These are phyloP conservation scores for Peniophora sp. DNA, from an alignment of 1,284 basidiomycete genomes.

Conservation along the genomic window DNA sequence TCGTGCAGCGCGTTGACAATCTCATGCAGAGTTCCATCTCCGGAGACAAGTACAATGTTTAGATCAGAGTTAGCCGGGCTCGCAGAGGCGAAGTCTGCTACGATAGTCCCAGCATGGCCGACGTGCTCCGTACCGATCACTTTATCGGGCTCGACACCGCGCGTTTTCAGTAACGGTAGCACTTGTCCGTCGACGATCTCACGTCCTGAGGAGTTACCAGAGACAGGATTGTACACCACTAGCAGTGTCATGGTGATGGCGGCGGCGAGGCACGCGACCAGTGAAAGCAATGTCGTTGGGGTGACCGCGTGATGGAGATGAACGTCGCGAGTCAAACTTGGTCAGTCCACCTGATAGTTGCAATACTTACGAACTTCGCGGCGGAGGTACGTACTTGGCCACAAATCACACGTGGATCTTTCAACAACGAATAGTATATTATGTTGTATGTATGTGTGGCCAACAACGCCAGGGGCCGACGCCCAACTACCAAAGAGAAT, in stretches of 20 bases:
- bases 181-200: conserved; percentile 52
- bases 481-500: too few species aligned
- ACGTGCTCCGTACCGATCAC: conserved; percentile 42
- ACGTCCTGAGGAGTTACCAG: conserved; percentile 32
- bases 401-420: too few species aligned
- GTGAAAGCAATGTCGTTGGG: too few species aligned
- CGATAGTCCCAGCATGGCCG: conserved; percentile 53
- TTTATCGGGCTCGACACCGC: conserved; percentile 28
- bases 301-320: too few species aligned
- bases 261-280: too few species aligned
- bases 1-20: conserved; percentile 56
- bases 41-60: conserved; percentile 64
- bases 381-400: too few species aligned
- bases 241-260: conserved; percentile 32
- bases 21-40: conserved; percentile 89
- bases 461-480: too few species aligned
- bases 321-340: too few species aligned
- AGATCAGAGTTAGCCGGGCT: conserved; percentile 17
- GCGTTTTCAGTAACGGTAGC: conserved; percentile 50
- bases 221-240: conserved; percentile 42
- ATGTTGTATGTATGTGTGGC: too few species aligned
- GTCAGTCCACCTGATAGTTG: too few species aligned
- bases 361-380: too few species aligned
- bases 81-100: conserved; percentile 32
- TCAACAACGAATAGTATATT: too few species aligned